These are phyloP conservation scores for Beauveria rudraprayagi DNA, from an alignment of 2,329 filamentous ascomycete species.

Conservation along the genomic window DNA sequence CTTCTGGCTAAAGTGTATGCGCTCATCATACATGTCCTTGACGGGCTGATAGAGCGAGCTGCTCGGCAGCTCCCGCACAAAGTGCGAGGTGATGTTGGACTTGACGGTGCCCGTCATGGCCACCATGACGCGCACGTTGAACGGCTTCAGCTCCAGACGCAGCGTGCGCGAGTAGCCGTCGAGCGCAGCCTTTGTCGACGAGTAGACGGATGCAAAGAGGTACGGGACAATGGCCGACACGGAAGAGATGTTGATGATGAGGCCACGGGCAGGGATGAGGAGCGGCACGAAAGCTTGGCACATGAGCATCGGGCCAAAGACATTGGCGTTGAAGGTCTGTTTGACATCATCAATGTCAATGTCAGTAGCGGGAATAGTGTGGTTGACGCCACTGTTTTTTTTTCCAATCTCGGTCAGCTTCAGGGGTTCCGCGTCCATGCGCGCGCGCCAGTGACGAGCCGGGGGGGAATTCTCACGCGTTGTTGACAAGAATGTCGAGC, in stretches of 20 bases:
- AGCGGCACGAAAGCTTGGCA: conserved; percentile 41
- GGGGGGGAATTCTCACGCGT: conserved; percentile 33
- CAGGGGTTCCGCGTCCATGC: too few relatives aligned
- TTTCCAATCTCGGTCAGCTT: background rate
- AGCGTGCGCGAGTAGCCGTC: conserved; percentile 45
- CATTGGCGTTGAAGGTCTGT: conserved; percentile 47
- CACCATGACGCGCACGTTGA: conserved; percentile 49
- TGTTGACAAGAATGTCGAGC: conserved; percentile 53
- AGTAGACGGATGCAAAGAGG: conserved; percentile 46
- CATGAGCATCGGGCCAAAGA: conserved; percentile 51
- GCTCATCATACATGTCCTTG: conserved; percentile 36
- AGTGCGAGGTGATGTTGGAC: conserved; percentile 40
- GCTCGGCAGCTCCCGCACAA: conserved; percentile 33
- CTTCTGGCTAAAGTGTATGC: conserved; percentile 41
- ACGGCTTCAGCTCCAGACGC: conserved; percentile 45
- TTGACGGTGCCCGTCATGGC: conserved; percentile 46
- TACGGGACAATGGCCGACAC: conserved; percentile 42
- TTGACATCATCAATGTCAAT: conserved; percentile 45
- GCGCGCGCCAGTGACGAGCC: background rate
- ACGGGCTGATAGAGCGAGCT: conserved; percentile 40
- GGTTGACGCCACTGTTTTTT: conserved; percentile 27
- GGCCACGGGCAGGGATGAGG: conserved; percentile 41
- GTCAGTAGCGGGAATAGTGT: conserved; percentile 44
- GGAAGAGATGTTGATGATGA: conserved; percentile 51
- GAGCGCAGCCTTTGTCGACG: conserved; percentile 46